Conservation (phyloP, 2,329 filamentous ascomycete species). For the Aspergillus uvarum region DNA sequence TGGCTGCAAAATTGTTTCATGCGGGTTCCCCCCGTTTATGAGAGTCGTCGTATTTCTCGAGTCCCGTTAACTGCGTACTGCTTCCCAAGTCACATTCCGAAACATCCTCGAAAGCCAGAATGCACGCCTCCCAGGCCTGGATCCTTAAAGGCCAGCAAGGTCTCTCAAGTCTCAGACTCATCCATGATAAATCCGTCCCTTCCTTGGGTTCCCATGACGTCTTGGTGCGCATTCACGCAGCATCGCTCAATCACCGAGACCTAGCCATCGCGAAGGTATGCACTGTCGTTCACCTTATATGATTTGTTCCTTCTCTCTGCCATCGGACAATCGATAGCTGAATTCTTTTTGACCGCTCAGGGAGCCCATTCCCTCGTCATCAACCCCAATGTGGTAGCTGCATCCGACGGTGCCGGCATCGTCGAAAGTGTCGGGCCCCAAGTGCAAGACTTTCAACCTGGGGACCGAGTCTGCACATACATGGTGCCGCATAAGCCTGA, state of each 20-base stretch:
- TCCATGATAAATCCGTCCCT: slow-evolving; percentile 54
- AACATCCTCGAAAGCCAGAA: background rate
- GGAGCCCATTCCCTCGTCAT: slow-evolving; percentile 34
- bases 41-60: background rate
- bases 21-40: background rate
- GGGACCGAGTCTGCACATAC: slow-evolving; percentile 54
- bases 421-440: slow-evolving; percentile 49
- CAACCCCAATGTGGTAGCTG: slow-evolving; percentile 43
- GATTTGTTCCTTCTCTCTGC: no score
- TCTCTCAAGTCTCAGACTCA: slow-evolving; percentile 48
- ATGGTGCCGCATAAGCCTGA: slow-evolving; percentile 51
- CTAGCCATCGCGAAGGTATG: slow-evolving; percentile 34
- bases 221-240: slow-evolving; percentile 57
- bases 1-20: background rate
- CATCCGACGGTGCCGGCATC: slow-evolving; percentile 43
- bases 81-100: background rate
- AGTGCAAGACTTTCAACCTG: slow-evolving; percentile 53
- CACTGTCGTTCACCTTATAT: slow-evolving; percentile 21
- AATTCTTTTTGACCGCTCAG: slow-evolving; percentile 41
- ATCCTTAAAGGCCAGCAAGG: slow-evolving; percentile 34
- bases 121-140: slow-evolving; percentile 13
- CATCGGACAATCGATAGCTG: slow-evolving; percentile 17
- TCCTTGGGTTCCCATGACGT: slow-evolving; percentile 64
- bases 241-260: slow-evolving; percentile 45
- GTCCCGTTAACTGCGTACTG: background rate